Evolutionary conservation across 768 basidiomycete species (phyloP).

Genomic region (Fibroporia radiculosa): DNA sequence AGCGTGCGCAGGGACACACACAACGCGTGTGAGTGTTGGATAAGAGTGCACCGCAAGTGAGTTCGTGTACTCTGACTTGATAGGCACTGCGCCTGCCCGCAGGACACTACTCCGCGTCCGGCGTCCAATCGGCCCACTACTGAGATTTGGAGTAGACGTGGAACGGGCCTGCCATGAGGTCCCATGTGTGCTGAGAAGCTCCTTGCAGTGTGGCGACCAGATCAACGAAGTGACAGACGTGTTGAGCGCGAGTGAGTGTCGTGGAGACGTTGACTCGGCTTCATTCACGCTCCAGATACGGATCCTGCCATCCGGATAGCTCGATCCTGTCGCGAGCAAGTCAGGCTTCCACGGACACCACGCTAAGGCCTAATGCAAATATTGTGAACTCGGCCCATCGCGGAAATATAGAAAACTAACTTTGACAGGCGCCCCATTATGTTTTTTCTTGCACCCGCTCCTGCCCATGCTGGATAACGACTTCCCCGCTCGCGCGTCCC

Average conservation of each 20-base stretch:
- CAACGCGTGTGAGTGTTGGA: constrained; percentile 42
- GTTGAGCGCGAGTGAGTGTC: constrained; percentile 33
- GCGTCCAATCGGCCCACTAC: background rate
- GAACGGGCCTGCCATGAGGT: constrained; percentile 30
- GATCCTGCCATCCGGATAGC: constrained; percentile 51
- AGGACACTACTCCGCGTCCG: background rate
- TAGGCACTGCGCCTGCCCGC: constrained; percentile 16
- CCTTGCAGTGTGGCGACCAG: constrained; percentile 52
- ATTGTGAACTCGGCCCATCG: no score
- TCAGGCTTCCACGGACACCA: constrained; percentile 73
- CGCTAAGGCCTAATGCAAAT: constrained; percentile 45
- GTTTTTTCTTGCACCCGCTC: constrained; percentile 32
- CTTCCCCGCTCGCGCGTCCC: constrained; percentile 32
- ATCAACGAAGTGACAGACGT: constrained; percentile 54
- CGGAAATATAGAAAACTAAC: constrained; percentile 20
- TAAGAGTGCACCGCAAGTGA: constrained; percentile 45
- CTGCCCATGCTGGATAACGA: constrained; percentile 24
- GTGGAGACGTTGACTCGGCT: constrained; percentile 40
- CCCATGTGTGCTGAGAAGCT: constrained; percentile 54
- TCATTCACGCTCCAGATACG: constrained; percentile 44
- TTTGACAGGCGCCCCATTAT: constrained; percentile 38
- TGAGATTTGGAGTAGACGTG: constrained; percentile 8
- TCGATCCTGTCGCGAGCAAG: constrained; percentile 60
- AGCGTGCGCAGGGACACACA: constrained; percentile 49
- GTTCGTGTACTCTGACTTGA: constrained; percentile 27